Percentiles rank a stretch among this genome's conserved stretches.
phyloP scores from a whole-genome alignment of 1,139 yeast species.

The Pichia terricola region DNA sequence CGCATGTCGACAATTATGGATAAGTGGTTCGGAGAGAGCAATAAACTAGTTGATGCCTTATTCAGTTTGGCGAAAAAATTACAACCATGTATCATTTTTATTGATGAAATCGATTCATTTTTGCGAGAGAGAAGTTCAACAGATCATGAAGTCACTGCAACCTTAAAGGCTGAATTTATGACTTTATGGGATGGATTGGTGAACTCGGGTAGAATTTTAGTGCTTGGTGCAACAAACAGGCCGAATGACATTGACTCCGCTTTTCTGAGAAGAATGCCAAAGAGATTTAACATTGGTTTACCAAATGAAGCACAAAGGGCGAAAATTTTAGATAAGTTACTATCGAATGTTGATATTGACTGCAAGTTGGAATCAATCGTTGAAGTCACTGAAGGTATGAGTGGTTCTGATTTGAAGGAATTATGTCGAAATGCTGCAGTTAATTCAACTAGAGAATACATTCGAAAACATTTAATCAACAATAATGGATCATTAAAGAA shows the following conservation, averaged over 20 bases:
- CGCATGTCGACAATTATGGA: conserved; percentile 95
- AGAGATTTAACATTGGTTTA: conserved; percentile 68
- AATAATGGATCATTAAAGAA: conserved; percentile 33
- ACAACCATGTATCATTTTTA: conserved; percentile 90
- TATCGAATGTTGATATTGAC: conserved; percentile 54
- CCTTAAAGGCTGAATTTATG: conserved; percentile 95
- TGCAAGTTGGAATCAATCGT: conserved; percentile 61
- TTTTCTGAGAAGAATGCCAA: conserved; percentile 86
- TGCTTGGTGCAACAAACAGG: conserved; percentile 92
- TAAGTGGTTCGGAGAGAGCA: conserved; percentile 97
- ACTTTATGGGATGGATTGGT: conserved; percentile 93
- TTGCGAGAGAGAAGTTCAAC: conserved; percentile 73
- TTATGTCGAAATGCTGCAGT: conserved; percentile 90
- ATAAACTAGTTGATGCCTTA: conserved; percentile 88
- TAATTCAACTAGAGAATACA: conserved; percentile 79
- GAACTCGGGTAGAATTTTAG: conserved; percentile 68
- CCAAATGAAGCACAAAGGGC: conserved; percentile 65
- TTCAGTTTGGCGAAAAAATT: conserved; percentile 83
- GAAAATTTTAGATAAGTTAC: conserved; percentile 56
- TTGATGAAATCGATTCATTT: conserved; percentile 94
- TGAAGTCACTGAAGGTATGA: conserved; percentile 57
- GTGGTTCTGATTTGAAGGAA: conserved; percentile 90
- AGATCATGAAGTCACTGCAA: conserved; percentile 95
- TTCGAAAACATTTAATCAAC: conserved; percentile 35
- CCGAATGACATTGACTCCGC: conserved; percentile 90